These are phyloP conservation scores for Thelephora terrestris DNA, from an alignment of 1,284 basidiomycete species.

Conservation along the genomic window DNA sequence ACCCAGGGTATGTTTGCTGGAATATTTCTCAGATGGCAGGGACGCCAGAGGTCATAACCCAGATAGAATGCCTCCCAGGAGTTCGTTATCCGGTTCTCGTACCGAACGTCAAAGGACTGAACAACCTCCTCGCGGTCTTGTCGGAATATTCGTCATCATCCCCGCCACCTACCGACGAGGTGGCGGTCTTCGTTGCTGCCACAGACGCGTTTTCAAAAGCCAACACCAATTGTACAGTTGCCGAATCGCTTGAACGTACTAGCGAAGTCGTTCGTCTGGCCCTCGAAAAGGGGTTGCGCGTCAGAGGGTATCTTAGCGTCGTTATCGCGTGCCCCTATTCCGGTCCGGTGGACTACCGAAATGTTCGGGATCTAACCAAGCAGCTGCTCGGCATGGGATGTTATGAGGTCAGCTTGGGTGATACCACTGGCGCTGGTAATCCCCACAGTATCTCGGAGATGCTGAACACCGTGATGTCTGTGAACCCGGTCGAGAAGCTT, in stretches of 20 bases:
- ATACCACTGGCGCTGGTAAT: constrained; percentile 85
- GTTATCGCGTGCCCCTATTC: constrained; percentile 83
- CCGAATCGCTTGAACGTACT: constrained; percentile 63
- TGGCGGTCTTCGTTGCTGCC: constrained; percentile 85
- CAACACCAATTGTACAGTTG: constrained; percentile 75
- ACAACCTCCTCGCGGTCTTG: constrained; percentile 51
- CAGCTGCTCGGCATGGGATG: constrained; percentile 84
- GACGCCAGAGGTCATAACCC: constrained; percentile 60
- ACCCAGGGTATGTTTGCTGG: background rate
- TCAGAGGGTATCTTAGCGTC: constrained; percentile 71
- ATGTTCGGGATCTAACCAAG: constrained; percentile 63
- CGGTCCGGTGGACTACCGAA: constrained; percentile 60
- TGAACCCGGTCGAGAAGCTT: constrained; percentile 43
- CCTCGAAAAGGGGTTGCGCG: constrained; percentile 49
- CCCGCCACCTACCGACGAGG: constrained; percentile 48
- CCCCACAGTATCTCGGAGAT: constrained; percentile 59
- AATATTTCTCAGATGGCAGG: constrained; percentile 64
- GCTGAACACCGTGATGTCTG: constrained; percentile 59
- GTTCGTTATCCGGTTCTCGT: constrained; percentile 79
- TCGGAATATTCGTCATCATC: constrained; percentile 23
- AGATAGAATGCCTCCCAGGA: constrained; percentile 41
- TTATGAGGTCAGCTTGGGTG: constrained; percentile 87
- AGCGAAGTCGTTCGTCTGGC: constrained; percentile 58
- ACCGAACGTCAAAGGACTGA: constrained; percentile 75
- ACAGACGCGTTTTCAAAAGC: constrained; percentile 81